Evolutionary conservation across 2,329 filamentous ascomycete genomes (phyloP).

Genomic region (Aspergillus glaucus): DNA sequence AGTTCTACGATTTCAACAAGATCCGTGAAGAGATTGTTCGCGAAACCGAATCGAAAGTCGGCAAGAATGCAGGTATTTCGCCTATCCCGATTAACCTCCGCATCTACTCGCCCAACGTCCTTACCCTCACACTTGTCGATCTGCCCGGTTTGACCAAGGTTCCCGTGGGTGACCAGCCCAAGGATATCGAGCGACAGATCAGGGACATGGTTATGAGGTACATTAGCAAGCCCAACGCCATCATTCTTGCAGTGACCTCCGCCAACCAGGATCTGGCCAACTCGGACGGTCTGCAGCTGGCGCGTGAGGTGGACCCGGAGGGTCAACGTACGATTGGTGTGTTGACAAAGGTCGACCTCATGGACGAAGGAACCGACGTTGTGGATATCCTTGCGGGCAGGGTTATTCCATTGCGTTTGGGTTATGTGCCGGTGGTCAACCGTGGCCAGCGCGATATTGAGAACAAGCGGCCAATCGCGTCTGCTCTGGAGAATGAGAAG

Average conservation of each 20-base stretch:
- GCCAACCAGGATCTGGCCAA: constrained; percentile 98
- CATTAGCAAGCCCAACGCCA: constrained; percentile 96
- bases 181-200: constrained; percentile 95
- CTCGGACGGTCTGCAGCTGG: constrained; percentile 93
- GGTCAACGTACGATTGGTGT: constrained; percentile 98
- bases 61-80: constrained; percentile 92
- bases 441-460: constrained; percentile 97
- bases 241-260: constrained; percentile 91
- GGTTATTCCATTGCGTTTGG: constrained; percentile 89
- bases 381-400: constrained; percentile 97
- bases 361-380: constrained; percentile 97
- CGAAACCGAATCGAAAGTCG: constrained; percentile 95
- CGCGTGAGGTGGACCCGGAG: constrained; percentile 92
- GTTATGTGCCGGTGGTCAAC: constrained; percentile 97
- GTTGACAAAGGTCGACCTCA: constrained; percentile 95
- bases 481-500: constrained; percentile 87
- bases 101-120: constrained; percentile 96
- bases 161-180: constrained; percentile 89
- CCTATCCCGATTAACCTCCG: constrained; percentile 94
- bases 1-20: constrained; percentile 97
- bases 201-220: constrained; percentile 98
- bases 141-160: constrained; percentile 94
- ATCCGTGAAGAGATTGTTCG: constrained; percentile 95
- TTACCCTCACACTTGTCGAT: constrained; percentile 94
- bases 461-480: constrained; percentile 90